Base-by-base conservation (phyloP, 495 filamentous ascomycete species). In the Aspergillus heteromorphus region DNA sequence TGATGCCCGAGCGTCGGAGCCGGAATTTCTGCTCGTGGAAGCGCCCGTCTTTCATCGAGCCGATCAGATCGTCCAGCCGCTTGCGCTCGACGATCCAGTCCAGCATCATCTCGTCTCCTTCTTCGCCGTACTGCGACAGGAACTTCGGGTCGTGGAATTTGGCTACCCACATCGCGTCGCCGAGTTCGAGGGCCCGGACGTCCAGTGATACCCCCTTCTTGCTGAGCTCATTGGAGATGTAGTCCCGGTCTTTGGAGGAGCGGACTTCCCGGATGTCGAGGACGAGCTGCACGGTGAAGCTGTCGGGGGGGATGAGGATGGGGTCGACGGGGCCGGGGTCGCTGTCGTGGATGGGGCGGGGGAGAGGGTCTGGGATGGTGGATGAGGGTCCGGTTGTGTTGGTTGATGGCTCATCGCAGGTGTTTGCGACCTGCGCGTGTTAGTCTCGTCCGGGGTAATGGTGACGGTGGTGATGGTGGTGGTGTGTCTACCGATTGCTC, bases 1-100 rank as follows among this genome's bases (percentile, higher is more conserved):
- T 83, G 25, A 92, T 72, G 1, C 88, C 88, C 0, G 82, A 85
- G 49, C 83, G 83, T 34, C 77, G 76, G 2, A 92, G 77, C 1
- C 89, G 84, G 58, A 91, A 92, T 60, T 95, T 93, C 58, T 95
- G 89, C 60, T 95, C 89, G 58, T 85, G 85, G 61, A 91, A 93
- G 0, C 89, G 83, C 0, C 88, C 87, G 49, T 93, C 89, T 65
- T 87, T 91, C 65, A 93, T 88, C 42, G 86, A 89, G 21, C 79
- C 73, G 7, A 93, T 75, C 4, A 95, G 75, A 67, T 95, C 89
- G 58, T 95, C 89, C 0, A 92, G 78, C 2, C 89, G 79, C 62
- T 95, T 95, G 45, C 89, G 80, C 68, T 95, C 89, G 0, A 92
- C 78, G 25, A 95, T 88, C 74, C 83, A 89, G 64, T 92, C 89